phyloP scores from a whole-genome alignment of 2,329 filamentous ascomycete species.

The Aspergillus brasiliensis region DNA sequence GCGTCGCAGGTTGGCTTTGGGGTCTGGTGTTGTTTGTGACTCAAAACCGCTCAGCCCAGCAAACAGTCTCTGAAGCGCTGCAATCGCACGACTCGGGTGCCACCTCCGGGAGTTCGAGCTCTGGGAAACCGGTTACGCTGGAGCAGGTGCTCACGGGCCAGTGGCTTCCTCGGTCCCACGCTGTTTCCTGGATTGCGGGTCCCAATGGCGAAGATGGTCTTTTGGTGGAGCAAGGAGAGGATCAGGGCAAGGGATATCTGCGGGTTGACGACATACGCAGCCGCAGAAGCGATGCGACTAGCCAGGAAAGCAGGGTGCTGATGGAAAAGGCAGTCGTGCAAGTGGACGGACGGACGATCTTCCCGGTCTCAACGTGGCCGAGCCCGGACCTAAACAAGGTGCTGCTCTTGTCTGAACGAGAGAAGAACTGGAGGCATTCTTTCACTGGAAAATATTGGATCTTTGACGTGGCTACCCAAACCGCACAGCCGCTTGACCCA shows the following conservation, averaged over 20 bases:
- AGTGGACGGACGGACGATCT: slow-evolving; percentile 58
- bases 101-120: slow-evolving; percentile 34
- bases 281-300: slow-evolving; percentile 48
- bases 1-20: slow-evolving; percentile 48
- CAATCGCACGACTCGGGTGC: slow-evolving; percentile 34
- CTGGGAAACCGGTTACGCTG: slow-evolving; percentile 46
- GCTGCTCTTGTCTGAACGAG: slow-evolving; percentile 70
- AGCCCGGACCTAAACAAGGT: slow-evolving; percentile 85
- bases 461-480: slow-evolving; percentile 82
- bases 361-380: slow-evolving; percentile 67
- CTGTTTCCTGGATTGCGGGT: slow-evolving; percentile 51
- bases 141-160: slow-evolving; percentile 44
- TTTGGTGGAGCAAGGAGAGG: slow-evolving; percentile 69
- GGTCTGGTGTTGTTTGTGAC: slow-evolving; percentile 48
- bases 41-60: slow-evolving; percentile 35
- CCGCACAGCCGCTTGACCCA: slow-evolving; percentile 75
- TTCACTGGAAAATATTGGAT: slow-evolving; percentile 87
- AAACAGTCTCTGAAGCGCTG: slow-evolving; percentile 28
- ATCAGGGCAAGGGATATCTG: slow-evolving; percentile 68
- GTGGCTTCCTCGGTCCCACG: slow-evolving; percentile 42
- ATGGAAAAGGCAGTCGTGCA: slow-evolving; percentile 71
- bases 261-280: slow-evolving; percentile 82
- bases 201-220: slow-evolving; percentile 70
- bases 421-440: slow-evolving; percentile 88
- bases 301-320: slow-evolving; percentile 64